Base-by-base conservation (phyloP, 225 moss, liverwort and hornwort genomes). In the Antitrichia curtipendula region DNA sequence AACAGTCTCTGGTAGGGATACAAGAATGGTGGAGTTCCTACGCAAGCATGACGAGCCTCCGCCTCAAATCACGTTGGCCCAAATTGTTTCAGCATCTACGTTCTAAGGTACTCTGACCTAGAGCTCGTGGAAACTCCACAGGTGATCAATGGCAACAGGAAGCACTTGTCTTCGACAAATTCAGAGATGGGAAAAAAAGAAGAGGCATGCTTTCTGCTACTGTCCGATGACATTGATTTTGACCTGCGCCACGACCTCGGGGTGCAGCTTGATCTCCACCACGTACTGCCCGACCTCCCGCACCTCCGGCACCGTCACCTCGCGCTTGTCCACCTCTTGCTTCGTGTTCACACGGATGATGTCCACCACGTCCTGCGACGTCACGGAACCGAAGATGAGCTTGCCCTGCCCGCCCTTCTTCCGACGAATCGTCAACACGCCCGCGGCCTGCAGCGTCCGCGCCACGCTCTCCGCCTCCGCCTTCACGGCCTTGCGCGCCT, bases 371-470 rank as follows among this genome's bases (percentile, higher is more conserved):
- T 98, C 98, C 89, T 98, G 96, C 56, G 97, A 92, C 21, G 98
- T 97, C 27, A 98, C 96, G 83, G 96, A 94, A 81, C 98, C 97
- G 59, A 98, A 98, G 16, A 98, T 98, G 79, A 93, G 97, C 88
- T 96, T 98, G 74, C 98, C 98, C 76, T 96, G 97, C 21, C 98
- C 98, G 71, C 96, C 98, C 86, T 94, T 93, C 90, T 97, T 96
- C 89, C 97, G 94, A 40, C 92, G 91, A 34, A 98, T 94, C 74
- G 95, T 93, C 87, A 98, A 89, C 80, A 85, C 86, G 34, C 96
- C 98, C 63, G 87, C 93, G 21, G 90, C 92, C 89, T 96, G 98
- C 84, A 97, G 93, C 88, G 92, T 93, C 80, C 92, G 93, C 38
- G 97, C 98, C 86, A 96, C 93, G 70, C 71, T 68, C 90, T 98